Evolutionary conservation across 805 yeast species (phyloP), one percentile per base, ranked within the genome.

Genomic region (Spathaspora sp.): DNA sequence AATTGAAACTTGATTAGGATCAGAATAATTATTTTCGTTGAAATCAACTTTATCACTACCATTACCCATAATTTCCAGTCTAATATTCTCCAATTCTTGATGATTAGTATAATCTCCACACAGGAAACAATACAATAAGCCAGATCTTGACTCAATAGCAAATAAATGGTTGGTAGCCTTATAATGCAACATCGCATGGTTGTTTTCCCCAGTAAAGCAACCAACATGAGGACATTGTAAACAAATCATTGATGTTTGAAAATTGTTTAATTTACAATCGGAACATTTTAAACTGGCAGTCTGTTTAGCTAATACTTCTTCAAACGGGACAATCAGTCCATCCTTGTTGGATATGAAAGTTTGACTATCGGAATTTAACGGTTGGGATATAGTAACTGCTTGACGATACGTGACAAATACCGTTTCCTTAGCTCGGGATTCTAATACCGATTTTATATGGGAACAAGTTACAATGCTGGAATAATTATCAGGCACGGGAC

Each of bases 221-320:
- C 93, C 93, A 50, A 85, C 81, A 61, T 81, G 83, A 0, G 91
- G 86, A 63, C 96, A 88, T 61, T 87, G 92, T 40, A 88, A 65
- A 64, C 96, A 88, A 20, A 73, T 69, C 76, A 87, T 79, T 59
- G 77, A 84, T 20, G 73, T 59, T 54, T 73, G 60, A 60, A 77
- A 73, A 57, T 75, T 64, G 44, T 62, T 62, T 23, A 70, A 58
- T 9, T 67, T 60, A 58, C 89, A 84, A 32, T 75, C 78, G 20
- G 78, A 68, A 59, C 90, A 84, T 52, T 69, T 69, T 26, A 83
- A 61, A 2, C 81, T 74, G 42, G 65, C 68, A 2, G 76, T 59
- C 58, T 78, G 77, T 49, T 78, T 62, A 31, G 65, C 69, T 46
- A 72, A 56, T 40, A 84, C 63, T 48, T 69, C 68, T 12, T 57